Conservation (phyloP, 768 basidiomycete species). For the Wakefieldia striispora region DNA sequence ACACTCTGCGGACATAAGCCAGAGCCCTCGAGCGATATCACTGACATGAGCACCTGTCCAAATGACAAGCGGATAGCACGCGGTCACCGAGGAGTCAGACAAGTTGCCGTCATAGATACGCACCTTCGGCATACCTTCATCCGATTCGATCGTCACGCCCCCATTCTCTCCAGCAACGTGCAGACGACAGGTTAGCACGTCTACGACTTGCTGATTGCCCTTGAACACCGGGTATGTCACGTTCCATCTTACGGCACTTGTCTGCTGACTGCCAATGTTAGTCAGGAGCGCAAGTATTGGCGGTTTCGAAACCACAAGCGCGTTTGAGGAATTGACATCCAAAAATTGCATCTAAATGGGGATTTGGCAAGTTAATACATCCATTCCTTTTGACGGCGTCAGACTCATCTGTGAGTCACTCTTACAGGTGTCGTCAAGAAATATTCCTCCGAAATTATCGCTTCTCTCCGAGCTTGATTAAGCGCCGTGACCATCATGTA, state of each 20-base stretch:
- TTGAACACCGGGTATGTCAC: conserved; percentile 42
- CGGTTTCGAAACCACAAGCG: conserved; percentile 51
- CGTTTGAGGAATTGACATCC: conserved; percentile 35
- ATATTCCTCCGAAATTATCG: conserved; percentile 39
- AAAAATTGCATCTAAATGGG: conserved; percentile 45
- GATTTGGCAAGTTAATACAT: neutral
- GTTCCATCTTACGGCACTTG: conserved; percentile 38
- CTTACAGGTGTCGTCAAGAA: conserved; percentile 50
- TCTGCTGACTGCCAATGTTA: conserved; percentile 45
- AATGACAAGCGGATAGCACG: neutral
- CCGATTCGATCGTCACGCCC: conserved; percentile 37
- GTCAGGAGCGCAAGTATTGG: conserved; percentile 57
- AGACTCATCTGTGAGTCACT: conserved; percentile 9
- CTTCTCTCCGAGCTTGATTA: conserved; percentile 54
- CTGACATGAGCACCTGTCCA: conserved; percentile 36
- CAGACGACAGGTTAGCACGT: conserved; percentile 49
- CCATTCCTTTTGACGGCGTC: neutral
- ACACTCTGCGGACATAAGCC: conserved; percentile 18
- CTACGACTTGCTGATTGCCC: conserved; percentile 44
- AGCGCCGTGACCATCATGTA: conserved; percentile 45
- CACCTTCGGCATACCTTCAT: conserved; percentile 48
- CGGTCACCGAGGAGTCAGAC: neutral
- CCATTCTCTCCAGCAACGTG: conserved; percentile 40
- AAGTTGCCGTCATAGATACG: neutral
- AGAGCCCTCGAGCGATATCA: conserved; percentile 22